These are phyloP conservation scores for Limnomonas spitsbergensis DNA, from an alignment of 139 green algal species.

Conservation along the genomic window DNA sequence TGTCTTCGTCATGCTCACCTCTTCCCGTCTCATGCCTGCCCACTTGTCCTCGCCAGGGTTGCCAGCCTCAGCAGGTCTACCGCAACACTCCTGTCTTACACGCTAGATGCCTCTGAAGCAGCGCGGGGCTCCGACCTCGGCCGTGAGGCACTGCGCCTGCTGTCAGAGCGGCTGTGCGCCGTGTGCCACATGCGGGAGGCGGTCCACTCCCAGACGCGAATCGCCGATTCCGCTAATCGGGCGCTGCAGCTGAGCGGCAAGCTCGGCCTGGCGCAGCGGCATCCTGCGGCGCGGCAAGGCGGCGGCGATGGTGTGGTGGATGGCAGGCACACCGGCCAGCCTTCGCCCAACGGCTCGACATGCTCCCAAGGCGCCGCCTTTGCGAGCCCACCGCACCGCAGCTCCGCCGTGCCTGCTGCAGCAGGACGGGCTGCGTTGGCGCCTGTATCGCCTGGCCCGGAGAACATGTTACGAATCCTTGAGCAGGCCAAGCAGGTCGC, in stretches of 20 bases:
- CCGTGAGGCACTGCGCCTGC: constrained; percentile 16
- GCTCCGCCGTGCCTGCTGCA: neutral
- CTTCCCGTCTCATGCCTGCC: neutral
- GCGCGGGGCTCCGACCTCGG: neutral
- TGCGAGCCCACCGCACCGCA: too few relatives aligned
- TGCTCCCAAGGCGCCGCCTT: too few relatives aligned
- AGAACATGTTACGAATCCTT: constrained; percentile 17
- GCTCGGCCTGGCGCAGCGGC: neutral
- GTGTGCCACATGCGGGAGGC: constrained; percentile 10
- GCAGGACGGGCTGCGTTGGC: neutral
- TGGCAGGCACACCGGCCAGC: neutral
- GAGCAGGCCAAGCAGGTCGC: neutral
- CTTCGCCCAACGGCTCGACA: too few relatives aligned
- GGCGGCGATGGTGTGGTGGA: neutral
- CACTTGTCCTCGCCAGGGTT: neutral
- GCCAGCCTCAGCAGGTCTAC: neutral
- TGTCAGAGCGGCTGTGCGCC: constrained; percentile 12
- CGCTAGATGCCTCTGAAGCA: neutral
- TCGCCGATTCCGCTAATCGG: neutral
- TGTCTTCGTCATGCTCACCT: neutral
- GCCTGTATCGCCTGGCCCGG: neutral
- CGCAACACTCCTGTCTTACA: neutral
- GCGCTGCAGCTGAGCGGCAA: neutral
- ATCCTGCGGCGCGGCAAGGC: neutral
- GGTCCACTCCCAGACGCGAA: neutral